Base-by-base conservation (phyloP, 805 yeast genomes). In the Isabelozyma rhagii region DNA sequence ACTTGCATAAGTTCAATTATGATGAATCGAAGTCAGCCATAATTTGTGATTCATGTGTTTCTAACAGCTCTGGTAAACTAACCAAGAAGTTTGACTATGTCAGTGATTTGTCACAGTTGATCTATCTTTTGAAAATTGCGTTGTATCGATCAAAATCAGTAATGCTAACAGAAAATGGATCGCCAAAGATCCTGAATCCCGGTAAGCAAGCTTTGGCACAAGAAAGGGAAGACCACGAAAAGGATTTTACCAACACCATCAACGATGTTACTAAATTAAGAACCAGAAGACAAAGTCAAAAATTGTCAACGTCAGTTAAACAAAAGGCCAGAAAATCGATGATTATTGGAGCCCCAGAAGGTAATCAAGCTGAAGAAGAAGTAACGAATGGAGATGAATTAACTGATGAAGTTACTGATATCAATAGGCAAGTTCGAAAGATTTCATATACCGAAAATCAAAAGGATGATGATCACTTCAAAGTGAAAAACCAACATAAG, bases 101-200 rank as follows among this genome's bases (percentile, higher is more conserved):
- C 1, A 78, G 89, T 5, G 84, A 83, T 51, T 77, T 90, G 44
- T 67, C 81, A 15, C 98, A 94, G 67, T 78, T 91, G 60, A 75
- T 85, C 15, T 89, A 83, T 62, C 69, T 94, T 43, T 71, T 92
- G 55, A 86, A 88, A 59, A 90, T 94, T 53, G 98, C 98, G 0
- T 73, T 92, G 44, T 81, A 87, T 3, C 76, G 97, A 49, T 87
- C 87, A 39, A 82, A 71, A 60, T 77, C 81, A 15, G 87, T 84
- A 0, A 83, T 86, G 81, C 54, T 56, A 8, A 18, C 42, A 4
- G 44, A 41, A 8, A 41, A 41, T 41, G 41, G 41, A 5, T 17
- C 41, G 5, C 41, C 41, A 15, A 39, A 18, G 25, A 39, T 39
- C 8, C 18, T 14, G 14, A 34, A 34, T 42, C 51, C 9, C 14